Evolutionary conservation across 192 early-diverging fungal species (phyloP), one percentile per base, ranked within the genome.

Genomic region (Dimargaris cristalligena): DNA sequence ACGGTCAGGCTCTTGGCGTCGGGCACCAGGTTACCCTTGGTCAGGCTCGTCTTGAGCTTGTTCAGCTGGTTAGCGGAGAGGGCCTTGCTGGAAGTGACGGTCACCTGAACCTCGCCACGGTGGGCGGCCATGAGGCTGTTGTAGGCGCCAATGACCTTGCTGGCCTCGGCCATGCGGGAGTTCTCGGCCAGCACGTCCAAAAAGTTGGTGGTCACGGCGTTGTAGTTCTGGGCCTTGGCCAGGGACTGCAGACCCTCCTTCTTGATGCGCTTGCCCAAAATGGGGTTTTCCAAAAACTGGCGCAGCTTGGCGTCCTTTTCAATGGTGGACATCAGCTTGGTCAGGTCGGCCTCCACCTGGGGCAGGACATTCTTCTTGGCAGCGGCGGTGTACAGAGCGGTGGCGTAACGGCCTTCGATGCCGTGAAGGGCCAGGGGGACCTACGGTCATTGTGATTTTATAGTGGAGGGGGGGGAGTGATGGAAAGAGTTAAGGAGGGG

Each of bases 321-420:
- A 59, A 95, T 68, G 62, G 81, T 63, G 26, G 64, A 31, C 60
- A 79, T 71, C 64, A 98, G 69, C 51, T 72, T 67, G 62, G 73
- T 74, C 59, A 98, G 78, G 52, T 98, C 94, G 55, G 70, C 60
- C 70, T 98, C 91, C 34, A 98, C 90, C 23, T 75, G 66, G 13
- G 86, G 74, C 60, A 95, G 84, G 16, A 66, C 69, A 62, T 85
- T 80, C 77, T 84, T 77, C 66, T 86, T 88, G 63, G 84, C 74
- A 25, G 94, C 94, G 59, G 94, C 94, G 54, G 87, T 76, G 81
- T 84, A 98, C 57, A 98, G 82, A 47, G 94, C 94, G 18, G 92
- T 94, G 51, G 94, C 92, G 71, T 98, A 98, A 65, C 92, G 88
- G 66, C 94, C 94, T 44, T 94, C 89, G 70, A 98, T 87, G 54